These are phyloP conservation scores for Xylaria castorea DNA, from an alignment of 495 filamentous ascomycete genomes.

Conservation along the genomic window DNA sequence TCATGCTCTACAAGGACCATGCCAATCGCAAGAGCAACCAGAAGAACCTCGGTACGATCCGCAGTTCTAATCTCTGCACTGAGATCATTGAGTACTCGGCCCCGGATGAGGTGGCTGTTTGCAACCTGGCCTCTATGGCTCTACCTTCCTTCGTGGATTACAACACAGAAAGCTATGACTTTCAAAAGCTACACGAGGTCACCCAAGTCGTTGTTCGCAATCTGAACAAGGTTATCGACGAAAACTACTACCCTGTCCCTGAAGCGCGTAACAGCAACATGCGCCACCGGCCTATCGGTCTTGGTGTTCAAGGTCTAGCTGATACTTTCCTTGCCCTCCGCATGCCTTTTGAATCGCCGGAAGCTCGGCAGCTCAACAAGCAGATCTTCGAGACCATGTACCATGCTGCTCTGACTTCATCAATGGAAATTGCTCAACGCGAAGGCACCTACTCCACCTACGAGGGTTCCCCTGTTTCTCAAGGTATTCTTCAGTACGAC, in stretches of 20 bases:
- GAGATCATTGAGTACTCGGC: slow-evolving; percentile 98
- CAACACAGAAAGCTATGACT: slow-evolving; percentile 82
- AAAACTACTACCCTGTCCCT: slow-evolving; percentile 94
- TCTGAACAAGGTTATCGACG: slow-evolving; percentile 95
- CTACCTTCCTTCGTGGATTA: slow-evolving; percentile 90
- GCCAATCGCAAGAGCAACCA: slow-evolving; percentile 99
- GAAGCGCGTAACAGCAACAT: slow-evolving; percentile 96
- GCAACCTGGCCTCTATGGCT: slow-evolving; percentile 94
- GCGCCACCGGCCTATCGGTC: slow-evolving; percentile 90
- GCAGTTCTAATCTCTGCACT: slow-evolving; percentile 97
- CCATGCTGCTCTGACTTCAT: slow-evolving; percentile 90
- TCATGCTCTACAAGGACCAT: slow-evolving; percentile 99
- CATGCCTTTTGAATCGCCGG: slow-evolving; percentile 93
- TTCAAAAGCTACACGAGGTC: slow-evolving; percentile 93
- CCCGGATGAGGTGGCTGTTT: slow-evolving; percentile 97
- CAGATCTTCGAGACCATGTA: slow-evolving; percentile 99
- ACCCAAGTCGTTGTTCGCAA: slow-evolving; percentile 88
- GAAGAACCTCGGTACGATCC: slow-evolving; percentile 97
- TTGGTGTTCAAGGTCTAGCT: slow-evolving; percentile 98
- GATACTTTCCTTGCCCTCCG: slow-evolving; percentile 98
- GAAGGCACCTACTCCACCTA: slow-evolving; percentile 88
- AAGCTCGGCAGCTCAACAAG: slow-evolving; percentile 91
- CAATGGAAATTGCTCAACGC: slow-evolving; percentile 81
- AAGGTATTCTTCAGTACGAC: slow-evolving; percentile 97
- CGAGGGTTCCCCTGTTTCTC: slow-evolving; percentile 89